Evolutionary conservation across 139 green algal genomes (phyloP), one percentile per base, ranked within the genome.

Genomic region (Prasinococcaceae sp.): DNA sequence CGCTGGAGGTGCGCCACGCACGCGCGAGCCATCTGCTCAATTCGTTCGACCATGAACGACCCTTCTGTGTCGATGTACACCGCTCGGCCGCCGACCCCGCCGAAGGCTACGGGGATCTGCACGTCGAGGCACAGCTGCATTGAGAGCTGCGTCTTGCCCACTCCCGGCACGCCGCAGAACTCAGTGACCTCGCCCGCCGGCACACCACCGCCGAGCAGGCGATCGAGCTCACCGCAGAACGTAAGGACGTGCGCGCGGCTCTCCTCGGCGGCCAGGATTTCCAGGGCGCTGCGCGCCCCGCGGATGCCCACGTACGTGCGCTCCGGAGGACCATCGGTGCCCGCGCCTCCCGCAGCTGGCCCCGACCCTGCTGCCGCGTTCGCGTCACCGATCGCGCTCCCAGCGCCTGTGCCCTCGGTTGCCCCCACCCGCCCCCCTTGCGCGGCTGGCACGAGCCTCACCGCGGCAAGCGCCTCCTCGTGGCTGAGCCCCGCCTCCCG

Each of bases 11-110:
- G 72, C 0, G 39, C 41, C 1, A 69, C 43, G 27, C 63, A 64
- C 2, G 73, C 84, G 2, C 72, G 53, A 0, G 83, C 81, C 36
- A 95, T 83, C n/a, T 92, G 79, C 9, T 59, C 35, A 6, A 64
- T 69, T 3, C 86, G 66, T 37, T 95, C 85, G 2, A 73, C 57
- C 70, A 83, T 86, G 59, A 95, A 92, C 54, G 70, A 84, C 30
- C 86, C 86, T 58, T 95, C 86, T 23, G 81, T 92, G 56, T 92
- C 83, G n/a, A 93, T 76, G 68, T 90, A 93, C 4, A 92, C 58
- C 1, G 76, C 74, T 30, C 76, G 36, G 0, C 79, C 80, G 0
- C 47, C 74, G 5, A 75, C 1, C 2, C 84, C 84, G 0, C 65
- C 66, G 33, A 86, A 79, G 0, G 9, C 36, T 0, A 12, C 24